A percentile compares a stretch with the other conserved stretches of the same genome.
These are phyloP conservation scores for Sanghuangporus weigelae DNA, from an alignment of 1,284 basidiomycete species.

Conservation along the genomic window DNA sequence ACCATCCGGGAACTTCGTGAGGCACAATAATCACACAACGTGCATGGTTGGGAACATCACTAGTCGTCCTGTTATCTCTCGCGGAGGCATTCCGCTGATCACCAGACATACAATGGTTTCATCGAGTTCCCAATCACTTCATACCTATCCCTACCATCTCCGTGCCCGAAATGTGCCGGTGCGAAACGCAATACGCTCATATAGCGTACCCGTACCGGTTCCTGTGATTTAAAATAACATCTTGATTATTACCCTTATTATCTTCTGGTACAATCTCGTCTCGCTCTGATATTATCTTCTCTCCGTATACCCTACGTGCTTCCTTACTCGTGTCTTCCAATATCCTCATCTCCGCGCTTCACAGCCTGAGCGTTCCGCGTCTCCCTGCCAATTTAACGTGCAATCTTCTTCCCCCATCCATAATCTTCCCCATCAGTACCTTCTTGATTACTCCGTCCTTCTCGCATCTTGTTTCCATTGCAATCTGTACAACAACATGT, in stretches of 20 bases:
- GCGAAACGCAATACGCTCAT: not conserved
- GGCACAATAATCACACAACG: not conserved
- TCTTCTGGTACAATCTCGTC: not conserved
- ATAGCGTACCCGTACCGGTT: not conserved
- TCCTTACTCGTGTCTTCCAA: not conserved
- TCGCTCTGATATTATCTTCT: not conserved
- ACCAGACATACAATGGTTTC: not conserved
- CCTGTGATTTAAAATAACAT: not conserved
- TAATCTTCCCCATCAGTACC: not conserved
- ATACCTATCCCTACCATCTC: not conserved
- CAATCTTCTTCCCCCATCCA: not conserved
- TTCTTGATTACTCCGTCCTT: not conserved
- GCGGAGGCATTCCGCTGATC: not conserved
- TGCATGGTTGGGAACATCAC: not conserved
- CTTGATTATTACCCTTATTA: not conserved
- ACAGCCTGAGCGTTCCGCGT: not conserved
- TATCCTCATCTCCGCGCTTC: not conserved
- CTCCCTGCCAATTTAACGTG: not conserved
- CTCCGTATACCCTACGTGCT: slow-evolving; percentile 1
- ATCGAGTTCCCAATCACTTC: not conserved
- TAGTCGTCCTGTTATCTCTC: not conserved
- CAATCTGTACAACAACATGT: slow-evolving; percentile 4
- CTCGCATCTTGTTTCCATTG: not conserved
- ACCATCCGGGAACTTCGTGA: not conserved
- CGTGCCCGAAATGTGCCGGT: not conserved